Evolutionary conservation across 192 early-diverging fungal species (phyloP).

Genomic region (Coemansia sp.): DNA sequence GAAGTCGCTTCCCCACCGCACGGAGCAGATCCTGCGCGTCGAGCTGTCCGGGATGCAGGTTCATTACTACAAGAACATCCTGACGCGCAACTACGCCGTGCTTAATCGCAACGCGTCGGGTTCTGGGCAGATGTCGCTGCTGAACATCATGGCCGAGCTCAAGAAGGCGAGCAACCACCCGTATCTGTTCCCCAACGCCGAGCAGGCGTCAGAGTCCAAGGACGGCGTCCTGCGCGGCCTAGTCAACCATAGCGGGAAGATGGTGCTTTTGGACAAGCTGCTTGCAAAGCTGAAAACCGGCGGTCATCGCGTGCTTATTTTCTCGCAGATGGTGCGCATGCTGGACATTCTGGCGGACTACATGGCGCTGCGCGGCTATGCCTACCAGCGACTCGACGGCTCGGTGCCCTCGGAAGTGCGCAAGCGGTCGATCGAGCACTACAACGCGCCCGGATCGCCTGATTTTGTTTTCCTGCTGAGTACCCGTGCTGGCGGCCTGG

Average conservation of each 20-base stretch:
- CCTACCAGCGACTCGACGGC: constrained; percentile 93
- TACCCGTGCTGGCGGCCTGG: constrained; percentile 96
- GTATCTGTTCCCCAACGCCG: constrained; percentile 80
- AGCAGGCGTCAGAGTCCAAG: constrained; percentile 55
- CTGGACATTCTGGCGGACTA: constrained; percentile 97
- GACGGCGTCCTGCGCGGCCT: constrained; percentile 80
- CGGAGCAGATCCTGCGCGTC: constrained; percentile 93
- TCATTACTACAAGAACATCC: constrained; percentile 92
- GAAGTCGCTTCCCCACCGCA: constrained; percentile 92
- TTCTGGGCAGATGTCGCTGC: constrained; percentile 67
- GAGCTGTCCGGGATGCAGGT: constrained; percentile 87
- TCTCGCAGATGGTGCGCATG: constrained; percentile 97
- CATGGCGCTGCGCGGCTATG: constrained; percentile 77
- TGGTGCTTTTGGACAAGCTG: constrained; percentile 95
- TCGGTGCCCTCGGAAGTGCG: constrained; percentile 83
- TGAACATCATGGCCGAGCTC: constrained; percentile 95
- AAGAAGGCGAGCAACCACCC: constrained; percentile 98
- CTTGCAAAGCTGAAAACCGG: constrained; percentile 82
- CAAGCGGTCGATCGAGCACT: constrained; percentile 96
- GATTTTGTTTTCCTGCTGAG: constrained; percentile 97
- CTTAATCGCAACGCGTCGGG: constrained; percentile 71
- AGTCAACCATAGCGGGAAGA: constrained; percentile 93
- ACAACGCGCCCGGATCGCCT: constrained; percentile 85
- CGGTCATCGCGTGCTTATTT: constrained; percentile 96
- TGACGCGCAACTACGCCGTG: constrained; percentile 87